These are phyloP conservation scores for Stenocarpella maydis DNA, from an alignment of 2,329 filamentous ascomycete species.

Conservation along the genomic window DNA sequence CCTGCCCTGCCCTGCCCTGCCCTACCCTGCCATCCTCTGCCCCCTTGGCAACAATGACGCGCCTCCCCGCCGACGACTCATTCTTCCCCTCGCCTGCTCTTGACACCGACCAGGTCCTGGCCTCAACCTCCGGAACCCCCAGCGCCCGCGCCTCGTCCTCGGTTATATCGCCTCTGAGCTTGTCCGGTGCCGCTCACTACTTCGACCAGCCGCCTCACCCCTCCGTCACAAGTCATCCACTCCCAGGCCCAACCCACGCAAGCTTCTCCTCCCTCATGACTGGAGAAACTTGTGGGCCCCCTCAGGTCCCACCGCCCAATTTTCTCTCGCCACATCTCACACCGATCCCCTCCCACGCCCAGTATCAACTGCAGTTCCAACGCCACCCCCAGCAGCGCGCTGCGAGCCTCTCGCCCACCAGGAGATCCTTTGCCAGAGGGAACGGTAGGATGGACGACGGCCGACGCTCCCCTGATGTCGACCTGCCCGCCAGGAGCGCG, in stretches of 20 bases:
- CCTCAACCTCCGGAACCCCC: constrained; percentile 40
- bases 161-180: constrained; percentile 51
- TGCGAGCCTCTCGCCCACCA: constrained; percentile 45
- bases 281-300: constrained; percentile 36
- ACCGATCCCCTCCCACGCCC: constrained; percentile 38
- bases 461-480: constrained; percentile 31
- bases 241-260: constrained; percentile 32
- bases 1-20: neutral
- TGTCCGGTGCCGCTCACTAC: constrained; percentile 49
- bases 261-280: constrained; percentile 32
- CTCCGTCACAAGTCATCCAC: constrained; percentile 37
- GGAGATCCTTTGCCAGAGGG: constrained; percentile 26
- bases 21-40: neutral
- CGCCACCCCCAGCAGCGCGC: constrained; percentile 41
- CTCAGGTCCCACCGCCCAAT: constrained; percentile 36
- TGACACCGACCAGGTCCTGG: constrained; percentile 42
- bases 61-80: constrained; percentile 49
- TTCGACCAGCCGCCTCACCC: constrained; percentile 45
- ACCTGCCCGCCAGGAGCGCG: constrained; percentile 4
- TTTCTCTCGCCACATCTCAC: constrained; percentile 41
- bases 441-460: constrained; percentile 25
- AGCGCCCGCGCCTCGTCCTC: constrained; percentile 45
- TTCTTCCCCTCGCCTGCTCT: constrained; percentile 51
- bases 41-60: constrained; percentile 47
- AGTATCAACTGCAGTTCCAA: constrained; percentile 39